phyloP scores from a whole-genome alignment of 139 green algal species.

The Chlamydomonas sp. region DNA sequence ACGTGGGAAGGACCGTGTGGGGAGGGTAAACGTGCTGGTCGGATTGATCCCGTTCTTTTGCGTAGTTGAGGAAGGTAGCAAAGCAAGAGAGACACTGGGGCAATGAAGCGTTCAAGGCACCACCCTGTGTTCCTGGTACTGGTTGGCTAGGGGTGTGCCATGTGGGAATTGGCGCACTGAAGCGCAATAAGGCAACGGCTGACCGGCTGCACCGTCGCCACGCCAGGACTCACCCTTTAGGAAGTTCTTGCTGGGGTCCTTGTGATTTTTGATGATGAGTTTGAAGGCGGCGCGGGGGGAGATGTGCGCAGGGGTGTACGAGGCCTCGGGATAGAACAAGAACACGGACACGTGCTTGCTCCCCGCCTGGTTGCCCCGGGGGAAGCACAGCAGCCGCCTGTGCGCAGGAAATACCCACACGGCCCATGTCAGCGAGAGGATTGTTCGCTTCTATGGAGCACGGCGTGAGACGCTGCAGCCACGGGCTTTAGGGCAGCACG shows the following conservation, averaged over 20 bases:
- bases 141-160: no score
- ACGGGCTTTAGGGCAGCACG: no score
- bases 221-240: constrained; percentile 64
- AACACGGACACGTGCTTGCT: constrained; percentile 69
- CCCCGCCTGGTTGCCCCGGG: constrained; percentile 59
- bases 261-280: constrained; percentile 82
- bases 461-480: no score
- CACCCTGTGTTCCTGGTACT: neutral
- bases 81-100: neutral
- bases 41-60: no score
- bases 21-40: no score
- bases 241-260: constrained; percentile 52
- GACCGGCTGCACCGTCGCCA: no score
- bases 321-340: constrained; percentile 78
- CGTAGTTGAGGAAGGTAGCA: neutral
- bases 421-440: no score
- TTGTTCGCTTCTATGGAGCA: no score
- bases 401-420: no score
- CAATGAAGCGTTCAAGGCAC: neutral
- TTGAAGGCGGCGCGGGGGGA: constrained; percentile 81
- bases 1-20: no score
- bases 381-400: constrained; percentile 87
- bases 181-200: no score
- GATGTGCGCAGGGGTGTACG: constrained; percentile 62
- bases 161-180: no score